Evolutionary conservation across 108 stramenopile species (phyloP), one percentile per base, ranked within the genome.

Genomic region (Cyclotella kingstonii): DNA sequence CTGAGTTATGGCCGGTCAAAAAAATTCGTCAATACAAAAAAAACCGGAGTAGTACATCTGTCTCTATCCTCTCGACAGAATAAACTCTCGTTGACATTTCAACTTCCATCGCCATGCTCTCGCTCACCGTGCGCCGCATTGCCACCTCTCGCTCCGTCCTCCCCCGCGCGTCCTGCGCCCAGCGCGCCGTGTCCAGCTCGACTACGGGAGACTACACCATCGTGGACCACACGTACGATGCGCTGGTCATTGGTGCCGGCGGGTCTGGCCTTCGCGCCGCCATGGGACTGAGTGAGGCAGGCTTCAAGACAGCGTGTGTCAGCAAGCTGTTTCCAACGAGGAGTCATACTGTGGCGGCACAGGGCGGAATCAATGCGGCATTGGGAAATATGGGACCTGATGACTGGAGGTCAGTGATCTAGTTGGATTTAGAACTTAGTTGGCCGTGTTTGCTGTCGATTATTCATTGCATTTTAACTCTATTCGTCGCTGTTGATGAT

Each of bases 311-410:
- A 21, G 99, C 99, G 40, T 99, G 99, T 80, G 91, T 99, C 3
- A 94, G 96, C 66, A 99, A 99, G 73, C 81, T 99, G 34, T 99
- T 99, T 81, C 99, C 99, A 26, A 99, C 99, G 8, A 85, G 99
- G 0, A 86, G 84, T 22, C 99, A 99, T 80, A 99, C 99, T 6
- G 99, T 99, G 35, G 99, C 99, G 28, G 99, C 99, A 15, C 99
- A 99, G 79, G 99, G 99, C 25, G 99, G 99, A n/a, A 95, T 99
- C 73, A 99, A 99, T 76, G 99, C 99, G 14, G 99, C 99, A 6
- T 77, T 99, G 28, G 99, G 97, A 36, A 94, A 94, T 70, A 90
- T 89, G 85, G 81, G 81, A 22, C 81, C 83, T 36, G 94, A 95
- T 71, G 94, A 95, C 70, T 95, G 94, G 94, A 46, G 71, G 54